Base-by-base conservation (phyloP, 139 green algal genomes). In the Ettlia oleoabundans region DNA sequence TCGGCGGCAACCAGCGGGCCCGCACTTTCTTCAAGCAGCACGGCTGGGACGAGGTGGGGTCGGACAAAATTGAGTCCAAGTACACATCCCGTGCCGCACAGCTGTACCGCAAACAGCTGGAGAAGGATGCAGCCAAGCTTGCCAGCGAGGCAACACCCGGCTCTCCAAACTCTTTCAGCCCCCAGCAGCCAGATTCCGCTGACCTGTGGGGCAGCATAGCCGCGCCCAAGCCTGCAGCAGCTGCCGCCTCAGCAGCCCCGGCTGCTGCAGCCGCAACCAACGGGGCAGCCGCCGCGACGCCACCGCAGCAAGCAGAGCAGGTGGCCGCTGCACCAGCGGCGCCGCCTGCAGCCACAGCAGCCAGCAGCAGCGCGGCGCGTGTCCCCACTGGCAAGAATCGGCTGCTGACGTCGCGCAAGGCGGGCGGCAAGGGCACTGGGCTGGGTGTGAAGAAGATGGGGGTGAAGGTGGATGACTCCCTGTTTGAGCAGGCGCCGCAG, bases 21-120 rank as follows among this genome's bases (percentile, higher is more conserved):
- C 87, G 95, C 24, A 89, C 91, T 40, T 99, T 98, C 84, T 99
- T 99, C 91, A 98, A 98, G 86, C 95, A 99, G 88, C 97, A 99
- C 87, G 97, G 97, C 2, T 99, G 95, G 95, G 91, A 93, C n/a
- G 82, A 83, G 76, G 47, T 85, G 91, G 94, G 73, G 32, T 1
- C 21, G 2, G 42, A 98, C 86, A 98, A 99, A 84, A 98, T 98
- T 64, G 93, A 97, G 89, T 76, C 89, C 55, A 99, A 98, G 90
- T 99, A 99, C 93, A 96, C 93, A 1, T 98, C 92, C 0, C 85
- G 95, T 8, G 97, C 97, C 9, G 97, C 97, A 7, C 90, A 95
- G 83, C 83, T 98, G 74, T 99, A 99, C 87, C 87, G 90, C 30
- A 86, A 93, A 70, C 91, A 94, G 78, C 91, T 99, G 52, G 93